Conservation (phyloP, 2,329 filamentous ascomycete genomes). For the Alternaria sp. region DNA sequence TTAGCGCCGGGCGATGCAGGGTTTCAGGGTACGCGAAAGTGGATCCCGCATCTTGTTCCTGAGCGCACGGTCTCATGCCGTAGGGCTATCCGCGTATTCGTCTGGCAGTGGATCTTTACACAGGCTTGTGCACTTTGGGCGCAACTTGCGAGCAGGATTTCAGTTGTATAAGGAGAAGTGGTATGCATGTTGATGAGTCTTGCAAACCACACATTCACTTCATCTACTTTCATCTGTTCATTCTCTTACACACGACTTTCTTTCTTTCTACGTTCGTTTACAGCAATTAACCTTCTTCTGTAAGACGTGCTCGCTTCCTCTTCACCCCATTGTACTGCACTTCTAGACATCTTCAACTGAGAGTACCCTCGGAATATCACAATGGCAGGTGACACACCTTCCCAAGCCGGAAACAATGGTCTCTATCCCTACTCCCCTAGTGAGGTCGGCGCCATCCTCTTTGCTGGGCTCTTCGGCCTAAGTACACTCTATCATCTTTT, state of each 20-base stretch:
- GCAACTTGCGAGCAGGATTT: neutral
- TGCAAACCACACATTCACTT: neutral
- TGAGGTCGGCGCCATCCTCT: constrained; percentile 17
- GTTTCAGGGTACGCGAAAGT: constrained; percentile 4
- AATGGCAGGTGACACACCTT: neutral
- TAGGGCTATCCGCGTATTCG: constrained; percentile 2
- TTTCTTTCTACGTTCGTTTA: neutral
- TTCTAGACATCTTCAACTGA: neutral
- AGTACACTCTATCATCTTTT: constrained; percentile 28
- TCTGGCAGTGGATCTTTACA: neutral
- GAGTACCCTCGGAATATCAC: neutral
- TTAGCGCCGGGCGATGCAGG: neutral
- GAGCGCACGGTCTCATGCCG: neutral
- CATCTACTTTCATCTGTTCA: neutral
- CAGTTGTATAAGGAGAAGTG: neutral
- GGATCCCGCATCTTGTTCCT: constrained; percentile 1
- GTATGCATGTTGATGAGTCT: neutral
- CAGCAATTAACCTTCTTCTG: neutral
- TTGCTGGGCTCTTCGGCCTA: constrained; percentile 24
- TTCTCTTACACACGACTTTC: neutral
- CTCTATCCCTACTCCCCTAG: constrained; percentile 28
- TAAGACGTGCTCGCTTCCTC: neutral
- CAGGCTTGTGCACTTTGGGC: neutral
- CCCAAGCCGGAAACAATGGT: neutral
- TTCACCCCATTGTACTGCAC: neutral